Percentiles rank a stretch among this genome's conserved stretches.
Evolutionary conservation across 305 asterid species (phyloP).

Genomic region (Plantago coronopus): DNA sequence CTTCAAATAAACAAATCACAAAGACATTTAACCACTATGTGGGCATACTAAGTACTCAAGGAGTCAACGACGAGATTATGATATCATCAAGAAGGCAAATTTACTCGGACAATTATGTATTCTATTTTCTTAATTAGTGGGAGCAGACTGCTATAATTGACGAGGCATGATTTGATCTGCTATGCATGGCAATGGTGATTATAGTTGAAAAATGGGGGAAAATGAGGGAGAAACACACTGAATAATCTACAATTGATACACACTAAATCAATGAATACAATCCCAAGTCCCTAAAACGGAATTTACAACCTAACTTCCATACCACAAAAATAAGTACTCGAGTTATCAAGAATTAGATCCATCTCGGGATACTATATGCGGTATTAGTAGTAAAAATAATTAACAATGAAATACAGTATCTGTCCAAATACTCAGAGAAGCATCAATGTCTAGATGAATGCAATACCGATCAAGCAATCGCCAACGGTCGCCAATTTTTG

Average conservation of each 20-base stretch:
- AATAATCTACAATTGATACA: not conserved
- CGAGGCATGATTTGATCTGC: not conserved
- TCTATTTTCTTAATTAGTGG: not conserved
- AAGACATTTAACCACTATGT: not conserved
- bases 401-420: slow-evolving; percentile 11
- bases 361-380: not conserved
- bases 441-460: slow-evolving; percentile 10
- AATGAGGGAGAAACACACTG: not conserved
- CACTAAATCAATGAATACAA: not conserved
- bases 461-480: slow-evolving; percentile 88
- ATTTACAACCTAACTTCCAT: not conserved
- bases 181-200: not conserved
- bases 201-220: not conserved
- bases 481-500: slow-evolving; percentile 89
- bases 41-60: slow-evolving; percentile 8
- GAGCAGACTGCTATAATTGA: not conserved
- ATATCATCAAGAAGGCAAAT: slow-evolving; percentile 10
- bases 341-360: slow-evolving; percentile 6
- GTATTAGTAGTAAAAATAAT: slow-evolving; percentile 15
- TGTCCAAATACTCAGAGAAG: slow-evolving; percentile 9
- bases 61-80: not conserved
- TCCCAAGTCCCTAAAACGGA: not conserved
- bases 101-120: not conserved
- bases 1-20: not conserved
- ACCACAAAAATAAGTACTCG: slow-evolving; percentile 4